A percentile compares a stretch with the other conserved stretches of the same genome.
Evolutionary conservation across 2,329 filamentous ascomycete genomes (phyloP).

Genomic region (Aspergillus niger): DNA sequence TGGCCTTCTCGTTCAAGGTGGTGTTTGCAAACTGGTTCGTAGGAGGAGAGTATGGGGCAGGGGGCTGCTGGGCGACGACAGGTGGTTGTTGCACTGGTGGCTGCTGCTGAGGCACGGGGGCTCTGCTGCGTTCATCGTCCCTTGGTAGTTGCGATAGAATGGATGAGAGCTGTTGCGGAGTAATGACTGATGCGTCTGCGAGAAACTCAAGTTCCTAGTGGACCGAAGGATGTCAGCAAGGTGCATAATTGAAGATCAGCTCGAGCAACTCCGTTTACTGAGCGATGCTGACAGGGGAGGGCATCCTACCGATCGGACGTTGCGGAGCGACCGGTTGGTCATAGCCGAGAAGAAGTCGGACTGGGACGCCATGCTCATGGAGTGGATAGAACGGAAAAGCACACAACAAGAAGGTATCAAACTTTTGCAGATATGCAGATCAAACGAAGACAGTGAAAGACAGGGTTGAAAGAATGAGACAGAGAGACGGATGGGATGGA

Average conservation of each 20-base stretch:
- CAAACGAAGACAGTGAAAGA: background rate
- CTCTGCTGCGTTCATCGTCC: constrained; percentile 28
- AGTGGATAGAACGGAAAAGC: background rate
- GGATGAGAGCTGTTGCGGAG: constrained; percentile 70
- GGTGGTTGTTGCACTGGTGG: constrained; percentile 31
- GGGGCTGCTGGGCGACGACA: constrained; percentile 32
- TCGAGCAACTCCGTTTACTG: background rate
- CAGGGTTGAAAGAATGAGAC: background rate
- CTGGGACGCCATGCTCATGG: constrained; percentile 35
- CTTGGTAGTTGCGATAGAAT: constrained; percentile 74
- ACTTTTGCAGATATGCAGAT: background rate
- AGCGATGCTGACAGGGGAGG: constrained; percentile 3
- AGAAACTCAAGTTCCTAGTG: constrained; percentile 85
- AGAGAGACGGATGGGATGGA: constrained; percentile 1
- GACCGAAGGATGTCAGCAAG: constrained; percentile 9
- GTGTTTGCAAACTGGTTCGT: constrained; percentile 41
- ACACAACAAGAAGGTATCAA: constrained; percentile 1
- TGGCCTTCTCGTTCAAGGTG: constrained; percentile 46
- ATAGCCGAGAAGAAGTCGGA: constrained; percentile 52
- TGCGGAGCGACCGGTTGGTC: constrained; percentile 82
- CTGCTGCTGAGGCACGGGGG: constrained; percentile 22
- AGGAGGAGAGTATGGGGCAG: constrained; percentile 40
- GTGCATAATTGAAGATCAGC: background rate
- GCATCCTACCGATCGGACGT: constrained; percentile 75
- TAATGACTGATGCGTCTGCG: constrained; percentile 78